Evolutionary conservation across 2,329 filamentous ascomycete genomes (phyloP).

Genomic region (Ascochyta rabiei): DNA sequence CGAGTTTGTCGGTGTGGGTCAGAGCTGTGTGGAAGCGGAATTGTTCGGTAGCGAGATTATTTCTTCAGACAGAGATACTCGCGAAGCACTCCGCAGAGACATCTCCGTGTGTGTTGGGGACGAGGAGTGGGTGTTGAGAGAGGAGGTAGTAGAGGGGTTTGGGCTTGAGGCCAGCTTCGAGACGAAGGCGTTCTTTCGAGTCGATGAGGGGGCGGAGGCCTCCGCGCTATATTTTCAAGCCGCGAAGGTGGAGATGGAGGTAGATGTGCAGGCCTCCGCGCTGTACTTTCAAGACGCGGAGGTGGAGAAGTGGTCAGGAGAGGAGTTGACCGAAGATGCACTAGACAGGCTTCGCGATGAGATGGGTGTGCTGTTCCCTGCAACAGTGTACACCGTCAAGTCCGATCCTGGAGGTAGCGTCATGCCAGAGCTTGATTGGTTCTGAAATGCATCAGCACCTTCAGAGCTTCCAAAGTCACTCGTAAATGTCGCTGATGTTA

Average conservation of each 20-base stretch:
- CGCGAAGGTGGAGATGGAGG: neutral
- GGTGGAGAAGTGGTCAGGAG: slow-evolving; percentile 1
- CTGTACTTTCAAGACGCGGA: neutral
- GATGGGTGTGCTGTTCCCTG: neutral
- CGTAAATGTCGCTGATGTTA: no score
- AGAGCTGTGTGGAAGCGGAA: slow-evolving; percentile 17
- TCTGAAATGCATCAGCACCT: neutral
- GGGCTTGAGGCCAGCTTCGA: neutral
- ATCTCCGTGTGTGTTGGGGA: slow-evolving; percentile 6
- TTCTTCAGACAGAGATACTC: slow-evolving; percentile 15
- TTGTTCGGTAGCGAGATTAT: slow-evolving; percentile 18
- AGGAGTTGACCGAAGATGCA: slow-evolving; percentile 14
- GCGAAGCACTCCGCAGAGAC: slow-evolving; percentile 10
- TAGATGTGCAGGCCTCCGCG: neutral
- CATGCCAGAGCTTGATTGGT: neutral
- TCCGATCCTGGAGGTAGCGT: slow-evolving; percentile 3
- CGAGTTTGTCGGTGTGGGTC: slow-evolving; percentile 19
- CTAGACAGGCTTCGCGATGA: neutral
- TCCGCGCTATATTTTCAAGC: neutral
- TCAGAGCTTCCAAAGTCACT: no score
- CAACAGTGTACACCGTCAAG: neutral
- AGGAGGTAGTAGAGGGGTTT: neutral
- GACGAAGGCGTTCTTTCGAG: neutral
- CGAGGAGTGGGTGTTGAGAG: neutral
- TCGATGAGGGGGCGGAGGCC: neutral